Evolutionary conservation across 169 alveolate species (phyloP), one percentile per base, ranked within the genome.

Genomic region (Plasmodium berghei): DNA sequence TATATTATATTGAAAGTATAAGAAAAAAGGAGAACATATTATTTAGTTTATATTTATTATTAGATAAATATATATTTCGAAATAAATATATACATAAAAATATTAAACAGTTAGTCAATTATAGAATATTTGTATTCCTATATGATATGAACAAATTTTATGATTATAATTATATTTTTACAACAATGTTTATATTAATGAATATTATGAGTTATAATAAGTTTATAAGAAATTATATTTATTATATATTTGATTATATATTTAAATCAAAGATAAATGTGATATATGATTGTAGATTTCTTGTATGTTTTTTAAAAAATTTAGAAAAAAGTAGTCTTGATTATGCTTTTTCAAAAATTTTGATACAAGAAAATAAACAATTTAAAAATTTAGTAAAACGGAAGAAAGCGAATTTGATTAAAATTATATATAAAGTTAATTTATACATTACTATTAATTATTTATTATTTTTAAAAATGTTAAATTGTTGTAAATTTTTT

Each of bases 181-280:
- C 67, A 9, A 55, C 54, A 2, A 54, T 54, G 20, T 83, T 83
- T 83, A 14, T 83, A 56, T 49, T 67, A 48, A 67, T 67, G 72
- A 66, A 83, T 67, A 83, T 83, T n/a, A 83, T 83, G 90, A 83
- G 54, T 40, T 83, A 67, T 56, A 83, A 83, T 40, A 83, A 83
- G 48, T 56, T 83, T 9, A 46, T 83, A 46, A 45, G 90, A 22
- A 83, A 83, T 56, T 83, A 83, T 55, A 67, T 83, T 9, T 83
- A 83, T 49, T 83, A 54, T 16, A 67, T 83, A 9, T 83, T 83
- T 67, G 90, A 83, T 22, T 61, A 83, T 20, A 67, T 83, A 18
- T 83, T 67, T 61, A 83, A 83, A 45, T 54, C 69, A 18, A 83
- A 66, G 24, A 24, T 83, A 24, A 67, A 54, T 34, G 24, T 56